phyloP scores from a whole-genome alignment of 352 stramenopile genomes.

The Elongisporangium anandrum region DNA sequence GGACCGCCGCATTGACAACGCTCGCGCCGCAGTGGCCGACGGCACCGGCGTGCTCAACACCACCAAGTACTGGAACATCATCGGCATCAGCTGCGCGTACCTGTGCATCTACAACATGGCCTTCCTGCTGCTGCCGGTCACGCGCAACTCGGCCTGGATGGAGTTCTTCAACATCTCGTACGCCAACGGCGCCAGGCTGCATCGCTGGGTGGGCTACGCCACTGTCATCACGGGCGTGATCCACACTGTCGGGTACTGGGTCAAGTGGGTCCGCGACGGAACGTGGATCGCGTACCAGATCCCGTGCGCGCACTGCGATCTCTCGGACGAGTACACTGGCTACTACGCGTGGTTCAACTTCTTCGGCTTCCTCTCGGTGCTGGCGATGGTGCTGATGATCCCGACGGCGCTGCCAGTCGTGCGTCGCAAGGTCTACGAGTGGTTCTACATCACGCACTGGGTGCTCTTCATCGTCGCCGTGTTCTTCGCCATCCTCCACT shows the following conservation, averaged over 20 bases:
- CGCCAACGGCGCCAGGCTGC: slow-evolving; percentile 50
- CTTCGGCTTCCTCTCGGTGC: slow-evolving; percentile 39
- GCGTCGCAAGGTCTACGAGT: slow-evolving; percentile 46
- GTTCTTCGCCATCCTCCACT: slow-evolving; percentile 53
- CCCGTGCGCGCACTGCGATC: slow-evolving; percentile 47
- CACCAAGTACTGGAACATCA: slow-evolving; percentile 52
- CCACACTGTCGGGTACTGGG: slow-evolving; percentile 47
- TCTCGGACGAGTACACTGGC: slow-evolving; percentile 14
- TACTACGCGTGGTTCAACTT: slow-evolving; percentile 66
- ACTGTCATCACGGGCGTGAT: slow-evolving; percentile 45
- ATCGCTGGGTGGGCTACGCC: slow-evolving; percentile 56
- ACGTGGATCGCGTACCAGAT: slow-evolving; percentile 39
- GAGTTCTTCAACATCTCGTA: slow-evolving; percentile 66
- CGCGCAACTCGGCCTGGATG: slow-evolving; percentile 57
- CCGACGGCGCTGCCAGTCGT: slow-evolving; percentile 46
- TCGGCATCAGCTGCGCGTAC: slow-evolving; percentile 47
- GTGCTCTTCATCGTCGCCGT: slow-evolving; percentile 45
- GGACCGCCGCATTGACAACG: slow-evolving; percentile 31
- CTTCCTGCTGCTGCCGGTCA: slow-evolving; percentile 55
- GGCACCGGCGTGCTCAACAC: slow-evolving; percentile 28
- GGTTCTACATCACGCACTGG: slow-evolving; percentile 59
- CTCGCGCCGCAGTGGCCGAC: slow-evolving; percentile 6
- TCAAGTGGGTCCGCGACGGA: slow-evolving; percentile 33
- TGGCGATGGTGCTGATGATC: slow-evolving; percentile 47
- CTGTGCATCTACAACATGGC: slow-evolving; percentile 71